These are phyloP conservation scores for Fraxinus velutina DNA, from an alignment of 305 asterid species.

Conservation along the genomic window DNA sequence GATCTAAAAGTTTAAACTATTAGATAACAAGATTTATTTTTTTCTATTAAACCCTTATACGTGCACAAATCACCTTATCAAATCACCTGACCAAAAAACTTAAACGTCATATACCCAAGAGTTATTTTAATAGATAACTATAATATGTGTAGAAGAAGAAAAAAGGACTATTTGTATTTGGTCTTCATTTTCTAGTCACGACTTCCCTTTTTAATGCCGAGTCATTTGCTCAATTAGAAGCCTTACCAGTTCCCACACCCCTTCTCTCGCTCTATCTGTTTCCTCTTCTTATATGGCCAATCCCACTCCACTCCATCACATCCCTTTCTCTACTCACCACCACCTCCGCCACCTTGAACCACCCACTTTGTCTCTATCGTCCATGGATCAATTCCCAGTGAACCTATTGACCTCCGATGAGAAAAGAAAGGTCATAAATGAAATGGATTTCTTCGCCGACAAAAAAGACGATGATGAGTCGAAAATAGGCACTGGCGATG, in stretches of 20 bases:
- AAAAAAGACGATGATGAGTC: constrained; percentile 25
- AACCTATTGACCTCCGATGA: constrained; percentile 12
- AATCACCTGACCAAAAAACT: background rate
- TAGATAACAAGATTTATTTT: background rate
- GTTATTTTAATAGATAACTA: background rate
- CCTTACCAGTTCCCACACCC: background rate
- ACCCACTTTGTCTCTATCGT: constrained; percentile 1
- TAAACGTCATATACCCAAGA: background rate
- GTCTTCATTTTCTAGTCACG: background rate
- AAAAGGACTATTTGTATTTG: background rate
- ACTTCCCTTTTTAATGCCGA: constrained; percentile 1
- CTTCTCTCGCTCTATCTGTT: constrained; percentile 4
- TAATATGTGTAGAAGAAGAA: background rate
- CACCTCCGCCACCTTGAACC: background rate
- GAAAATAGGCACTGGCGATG: constrained; percentile 8
- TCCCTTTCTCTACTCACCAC: background rate
- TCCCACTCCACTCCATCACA: constrained; percentile 5
- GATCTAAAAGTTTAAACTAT: background rate
- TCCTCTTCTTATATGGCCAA: background rate
- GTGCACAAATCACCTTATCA: background rate
- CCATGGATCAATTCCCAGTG: constrained; percentile 1
- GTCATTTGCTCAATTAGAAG: constrained; percentile 4
- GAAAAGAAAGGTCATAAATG: constrained; percentile 39
- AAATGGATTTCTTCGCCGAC: constrained; percentile 74
- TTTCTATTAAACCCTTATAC: background rate